A percentile compares a stretch with the other conserved stretches of the same genome.
These are phyloP conservation scores for Neurospora cerealis DNA, from an alignment of 495 filamentous ascomycete genomes.

Conservation along the genomic window DNA sequence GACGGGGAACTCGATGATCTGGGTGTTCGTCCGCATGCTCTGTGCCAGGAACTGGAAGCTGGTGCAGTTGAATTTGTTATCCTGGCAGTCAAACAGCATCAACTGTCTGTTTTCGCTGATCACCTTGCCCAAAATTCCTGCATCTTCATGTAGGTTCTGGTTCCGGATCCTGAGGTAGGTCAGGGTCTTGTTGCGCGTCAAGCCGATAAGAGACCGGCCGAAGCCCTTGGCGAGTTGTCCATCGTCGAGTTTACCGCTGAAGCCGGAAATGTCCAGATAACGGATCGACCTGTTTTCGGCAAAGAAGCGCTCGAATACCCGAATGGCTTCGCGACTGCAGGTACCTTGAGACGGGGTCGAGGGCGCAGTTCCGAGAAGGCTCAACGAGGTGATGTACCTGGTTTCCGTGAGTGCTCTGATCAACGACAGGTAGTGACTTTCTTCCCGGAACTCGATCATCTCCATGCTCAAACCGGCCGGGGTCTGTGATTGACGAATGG, in stretches of 20 bases:
- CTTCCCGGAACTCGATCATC: constrained; percentile 74
- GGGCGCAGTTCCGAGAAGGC: constrained; percentile 79
- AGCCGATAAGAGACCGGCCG: constrained; percentile 62
- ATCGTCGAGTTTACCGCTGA: constrained; percentile 79
- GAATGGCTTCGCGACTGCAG: constrained; percentile 56
- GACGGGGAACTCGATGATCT: constrained; percentile 21
- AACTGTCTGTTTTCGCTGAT: constrained; percentile 21
- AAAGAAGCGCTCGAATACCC: constrained; percentile 65
- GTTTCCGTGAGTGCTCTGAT: constrained; percentile 63
- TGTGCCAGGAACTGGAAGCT: constrained; percentile 22
- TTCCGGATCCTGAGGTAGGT: constrained; percentile 67
- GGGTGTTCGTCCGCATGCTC: constrained; percentile 16
- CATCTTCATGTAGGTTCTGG: constrained; percentile 36
- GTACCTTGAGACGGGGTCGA: constrained; percentile 47
- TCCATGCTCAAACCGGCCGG: constrained; percentile 69
- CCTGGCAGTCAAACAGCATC: constrained; percentile 27
- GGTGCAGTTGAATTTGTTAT: constrained; percentile 33
- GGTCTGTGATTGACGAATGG: constrained; percentile 52
- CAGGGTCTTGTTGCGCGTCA: constrained; percentile 66
- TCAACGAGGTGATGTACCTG: constrained; percentile 64
- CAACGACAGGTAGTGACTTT: constrained; percentile 64
- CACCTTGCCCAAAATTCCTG: constrained; percentile 40
- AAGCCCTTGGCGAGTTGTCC: constrained; percentile 76
- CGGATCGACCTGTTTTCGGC: constrained; percentile 66
- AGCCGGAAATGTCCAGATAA: constrained; percentile 79